Evolutionary conservation across 2,329 filamentous ascomycete genomes (phyloP), one percentile per base, ranked within the genome.

Genomic region (Pseudogymnoascus sp.): DNA sequence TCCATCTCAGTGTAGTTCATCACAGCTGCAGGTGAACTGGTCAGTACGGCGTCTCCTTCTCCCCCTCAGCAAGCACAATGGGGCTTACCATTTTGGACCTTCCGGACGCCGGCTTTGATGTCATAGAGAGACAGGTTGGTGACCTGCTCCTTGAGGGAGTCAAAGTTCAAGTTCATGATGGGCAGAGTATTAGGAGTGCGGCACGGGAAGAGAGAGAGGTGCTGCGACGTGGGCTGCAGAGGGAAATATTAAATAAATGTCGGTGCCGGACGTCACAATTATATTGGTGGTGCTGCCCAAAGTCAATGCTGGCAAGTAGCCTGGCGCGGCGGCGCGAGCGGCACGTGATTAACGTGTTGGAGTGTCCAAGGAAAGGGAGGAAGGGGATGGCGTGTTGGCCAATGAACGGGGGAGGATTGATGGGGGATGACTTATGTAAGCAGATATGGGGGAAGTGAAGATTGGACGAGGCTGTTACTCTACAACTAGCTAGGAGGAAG

Each of bases 1-100:
- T 88, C 86, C 85, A 88, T 88, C 71, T 90, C 87, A 35, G 87
- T 90, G 73, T 88, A 89, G 74, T 90, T 90, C 87, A 90, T 89
- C 64, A 89, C 87, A 66, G 87, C 87, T 90, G 60, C 63, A 66
- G 60, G 63, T 66, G 37, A 35, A 61, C 15, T 31, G 58, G 66
- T 73, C 59, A 73, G 70, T 63, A 65, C 63, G 25, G 35, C 64
- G 67, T 65, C 65, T 67, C 61, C 25, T 12, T 18, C 45, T 40
- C 29, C 35, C 13, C 29, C 62, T 60, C 35, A 8, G 10, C 58
- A 4, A 15, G 15, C 62, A 62, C 40, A 64, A 52, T 62, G 58
- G 61, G 42, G 68, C 80, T 68, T 76, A 89, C 87, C 87, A 87
- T 90, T 90, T 72, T 90, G 87, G 60, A 89, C 86, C 73, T 90